Conservation (phyloP, 192 early-diverging fungal genomes). For the Rhizophagus prolifer region DNA sequence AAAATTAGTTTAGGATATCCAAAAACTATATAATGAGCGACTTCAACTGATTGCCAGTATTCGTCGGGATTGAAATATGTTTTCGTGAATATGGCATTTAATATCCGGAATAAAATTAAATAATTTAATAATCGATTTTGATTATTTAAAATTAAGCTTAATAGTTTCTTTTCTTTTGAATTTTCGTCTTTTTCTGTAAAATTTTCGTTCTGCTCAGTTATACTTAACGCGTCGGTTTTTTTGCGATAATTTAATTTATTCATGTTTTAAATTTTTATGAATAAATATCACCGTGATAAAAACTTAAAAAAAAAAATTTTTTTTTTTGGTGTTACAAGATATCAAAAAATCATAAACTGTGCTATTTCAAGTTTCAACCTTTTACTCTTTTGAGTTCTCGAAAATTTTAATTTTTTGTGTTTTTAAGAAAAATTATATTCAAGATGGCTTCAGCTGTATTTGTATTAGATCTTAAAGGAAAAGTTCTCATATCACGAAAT, state of each 20-base stretch:
- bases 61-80: conserved; percentile 95
- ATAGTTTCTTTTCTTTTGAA: not conserved
- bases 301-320: too few species aligned
- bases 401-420: not conserved
- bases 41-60: conserved; percentile 95
- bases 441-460: conserved; percentile 76
- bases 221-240: not conserved
- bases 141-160: not conserved
- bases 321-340: too few species aligned
- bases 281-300: not conserved
- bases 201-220: not conserved
- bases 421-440: not conserved
- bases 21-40: conserved; percentile 84
- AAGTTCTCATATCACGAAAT: conserved; percentile 96
- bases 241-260: not conserved
- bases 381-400: too few species aligned
- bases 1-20: conserved; percentile 53
- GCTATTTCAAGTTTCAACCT: not conserved
- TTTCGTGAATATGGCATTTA: conserved; percentile 59
- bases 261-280: not conserved
- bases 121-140: conserved; percentile 29
- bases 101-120: conserved; percentile 58
- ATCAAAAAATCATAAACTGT: not conserved
- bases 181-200: not conserved
- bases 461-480: conserved; percentile 97